Evolutionary conservation across 306 rosid species (phyloP), one percentile per base, ranked within the genome.

Genomic region (Vigna nakashimae): DNA sequence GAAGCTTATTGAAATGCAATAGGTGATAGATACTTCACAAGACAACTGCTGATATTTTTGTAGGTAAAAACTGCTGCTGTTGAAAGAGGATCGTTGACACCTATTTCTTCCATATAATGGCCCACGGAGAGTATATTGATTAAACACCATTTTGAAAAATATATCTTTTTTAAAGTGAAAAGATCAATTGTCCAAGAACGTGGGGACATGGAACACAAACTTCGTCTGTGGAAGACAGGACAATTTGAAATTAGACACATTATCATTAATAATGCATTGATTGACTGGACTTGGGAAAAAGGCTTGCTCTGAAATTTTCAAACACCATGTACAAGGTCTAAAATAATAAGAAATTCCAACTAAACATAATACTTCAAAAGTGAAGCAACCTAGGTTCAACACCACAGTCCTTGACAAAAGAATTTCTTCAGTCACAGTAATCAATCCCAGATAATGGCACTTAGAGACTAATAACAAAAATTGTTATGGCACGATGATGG

Each of bases 1-100:
- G 42, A 52, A 24, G 28, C 65, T 52, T 75, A 17, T 52, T 15
- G 42, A 52, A 76, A 51, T 52, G 13, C 40, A 63, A 38, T 12
- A 50, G 26, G 24, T 38, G 69, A 78, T 59, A 48, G 68, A 78
- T 59, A 48, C 16, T 60, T 34, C 40, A 32, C 9, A 62, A 69
- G 45, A 60, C 14, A 71, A 51, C 32, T 38, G 45, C 59, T 58
- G 64, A 69, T 42, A 78, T 20, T 56, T 53, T 57, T 55, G 71
- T 43, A 34, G 57, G 49, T 26, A 50, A 40, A 28, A 40, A 38
- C 40, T 50, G 28, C 59, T 63, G 51, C 11, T 11, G 2, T 38
- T 71, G 42, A 32, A 34, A 69, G 71, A 36, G 49, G 45, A 62
- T 22, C 65, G 15, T 9, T 48, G 56, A 50, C 50, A 18, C 72